A percentile compares a stretch with the other conserved stretches of the same genome.
These are phyloP conservation scores for Anthracocystis panici-leucophaei DNA, from an alignment of 1,284 basidiomycete species.

Conservation along the genomic window DNA sequence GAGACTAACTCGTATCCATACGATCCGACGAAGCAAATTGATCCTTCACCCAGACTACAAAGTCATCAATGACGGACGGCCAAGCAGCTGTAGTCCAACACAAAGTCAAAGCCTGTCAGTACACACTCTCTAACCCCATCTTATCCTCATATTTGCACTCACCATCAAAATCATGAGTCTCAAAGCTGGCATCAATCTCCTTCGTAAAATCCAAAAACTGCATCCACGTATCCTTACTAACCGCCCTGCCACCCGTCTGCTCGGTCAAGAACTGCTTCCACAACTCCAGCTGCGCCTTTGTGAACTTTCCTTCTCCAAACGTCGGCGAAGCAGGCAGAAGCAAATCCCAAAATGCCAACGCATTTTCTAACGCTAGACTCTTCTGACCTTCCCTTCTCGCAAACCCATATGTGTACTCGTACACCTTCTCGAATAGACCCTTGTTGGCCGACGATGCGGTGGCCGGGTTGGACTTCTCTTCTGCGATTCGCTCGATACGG, in stretches of 20 bases:
- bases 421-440: slow-evolving; percentile 81
- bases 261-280: slow-evolving; percentile 86
- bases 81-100: slow-evolving; percentile 77
- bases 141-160: slow-evolving; percentile 46
- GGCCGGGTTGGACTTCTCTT: slow-evolving; percentile 45
- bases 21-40: slow-evolving; percentile 36
- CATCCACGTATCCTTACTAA: slow-evolving; percentile 94
- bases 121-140: no score
- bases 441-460: slow-evolving; percentile 38
- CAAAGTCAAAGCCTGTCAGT: neutral
- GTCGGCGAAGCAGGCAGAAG: slow-evolving; percentile 83
- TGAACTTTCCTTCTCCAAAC: slow-evolving; percentile 77
- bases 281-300: slow-evolving; percentile 77
- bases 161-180: slow-evolving; percentile 88
- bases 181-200: slow-evolving; percentile 82
- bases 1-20: slow-evolving; percentile 52
- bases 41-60: slow-evolving; percentile 73
- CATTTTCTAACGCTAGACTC: slow-evolving; percentile 77
- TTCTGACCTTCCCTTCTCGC: slow-evolving; percentile 79
- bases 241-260: slow-evolving; percentile 78
- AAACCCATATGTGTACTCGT: slow-evolving; percentile 89
- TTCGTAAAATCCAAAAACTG: slow-evolving; percentile 84
- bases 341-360: slow-evolving; percentile 85
- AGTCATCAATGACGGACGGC: slow-evolving; percentile 89
- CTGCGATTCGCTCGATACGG: slow-evolving; percentile 35